A percentile compares a stretch with the other conserved stretches of the same genome.
Conservation (phyloP, 495 filamentous ascomycete species). For the Penicillium herquei region DNA sequence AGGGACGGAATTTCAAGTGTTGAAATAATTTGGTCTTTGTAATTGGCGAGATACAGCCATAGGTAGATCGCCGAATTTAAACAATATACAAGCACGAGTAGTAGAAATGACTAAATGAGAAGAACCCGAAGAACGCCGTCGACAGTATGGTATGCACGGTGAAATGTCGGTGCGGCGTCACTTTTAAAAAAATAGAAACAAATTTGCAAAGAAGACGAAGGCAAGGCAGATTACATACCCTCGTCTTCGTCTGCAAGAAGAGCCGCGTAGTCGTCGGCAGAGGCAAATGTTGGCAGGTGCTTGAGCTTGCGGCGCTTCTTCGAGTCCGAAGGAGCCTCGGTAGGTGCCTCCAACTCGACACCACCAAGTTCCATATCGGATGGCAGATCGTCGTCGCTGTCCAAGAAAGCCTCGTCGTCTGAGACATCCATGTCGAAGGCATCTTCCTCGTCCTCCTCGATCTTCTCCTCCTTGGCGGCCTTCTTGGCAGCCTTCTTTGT, state of each 20-base stretch:
- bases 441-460: constrained; percentile 44
- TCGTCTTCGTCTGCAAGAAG: constrained; percentile 76
- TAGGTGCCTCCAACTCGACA: constrained; percentile 32
- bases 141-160: constrained; percentile 4
- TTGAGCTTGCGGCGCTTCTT: constrained; percentile 77
- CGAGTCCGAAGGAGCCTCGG: constrained; percentile 40
- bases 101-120: not conserved
- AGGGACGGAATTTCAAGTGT: too few species aligned
- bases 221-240: constrained; percentile 37
- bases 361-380: constrained; percentile 50
- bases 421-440: constrained; percentile 53
- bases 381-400: constrained; percentile 55
- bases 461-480: constrained; percentile 42
- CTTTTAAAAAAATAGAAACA: constrained; percentile 6
- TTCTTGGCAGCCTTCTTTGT: constrained; percentile 41
- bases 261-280: constrained; percentile 87
- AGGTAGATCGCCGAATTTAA: not conserved
- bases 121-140: constrained; percentile 4
- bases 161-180: constrained; percentile 5
- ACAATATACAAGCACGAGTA: not conserved
- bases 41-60: too few species aligned
- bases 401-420: constrained; percentile 52
- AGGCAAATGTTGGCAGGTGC: constrained; percentile 87
- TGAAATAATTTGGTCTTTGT: too few species aligned
- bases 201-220: constrained; percentile 13